Percentiles rank a stretch among this genome's conserved stretches.
These are phyloP conservation scores for Cyclostephanos tholiformis DNA, from an alignment of 108 stramenopile genomes.

Conservation along the genomic window DNA sequence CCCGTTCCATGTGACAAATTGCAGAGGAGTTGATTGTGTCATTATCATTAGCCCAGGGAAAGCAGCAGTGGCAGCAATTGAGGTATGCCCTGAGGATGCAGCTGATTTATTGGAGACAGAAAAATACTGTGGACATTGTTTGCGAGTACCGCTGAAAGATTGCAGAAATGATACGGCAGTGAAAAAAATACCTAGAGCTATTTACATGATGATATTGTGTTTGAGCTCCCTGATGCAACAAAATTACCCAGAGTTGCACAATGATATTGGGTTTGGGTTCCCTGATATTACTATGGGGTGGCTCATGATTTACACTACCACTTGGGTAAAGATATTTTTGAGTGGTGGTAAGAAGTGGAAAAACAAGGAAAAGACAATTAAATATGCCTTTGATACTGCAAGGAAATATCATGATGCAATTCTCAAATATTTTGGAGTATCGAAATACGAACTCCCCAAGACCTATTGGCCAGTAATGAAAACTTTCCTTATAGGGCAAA, in stretches of 20 bases:
- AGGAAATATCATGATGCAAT: constrained; percentile 49
- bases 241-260: no score
- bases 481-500: constrained; percentile 24
- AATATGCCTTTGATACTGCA: constrained; percentile 16
- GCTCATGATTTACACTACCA: background rate
- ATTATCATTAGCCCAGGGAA: no score
- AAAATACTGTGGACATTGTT: background rate
- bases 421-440: constrained; percentile 24
- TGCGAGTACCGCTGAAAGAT: background rate
- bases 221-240: no score
- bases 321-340: constrained; percentile 19
- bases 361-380: constrained; percentile 12
- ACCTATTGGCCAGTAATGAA: constrained; percentile 24
- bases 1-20: no score
- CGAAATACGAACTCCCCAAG: constrained; percentile 13
- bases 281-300: background rate
- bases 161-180: background rate
- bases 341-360: constrained; percentile 6
- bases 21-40: no score
- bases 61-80: background rate
- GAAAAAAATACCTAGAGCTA: background rate
- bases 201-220: background rate
- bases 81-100: background rate
- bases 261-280: no score
- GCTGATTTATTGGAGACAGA: constrained; percentile 3